phyloP scores from a whole-genome alignment of 2,329 filamentous ascomycete genomes.

The Kalaharituber pfeilii region DNA sequence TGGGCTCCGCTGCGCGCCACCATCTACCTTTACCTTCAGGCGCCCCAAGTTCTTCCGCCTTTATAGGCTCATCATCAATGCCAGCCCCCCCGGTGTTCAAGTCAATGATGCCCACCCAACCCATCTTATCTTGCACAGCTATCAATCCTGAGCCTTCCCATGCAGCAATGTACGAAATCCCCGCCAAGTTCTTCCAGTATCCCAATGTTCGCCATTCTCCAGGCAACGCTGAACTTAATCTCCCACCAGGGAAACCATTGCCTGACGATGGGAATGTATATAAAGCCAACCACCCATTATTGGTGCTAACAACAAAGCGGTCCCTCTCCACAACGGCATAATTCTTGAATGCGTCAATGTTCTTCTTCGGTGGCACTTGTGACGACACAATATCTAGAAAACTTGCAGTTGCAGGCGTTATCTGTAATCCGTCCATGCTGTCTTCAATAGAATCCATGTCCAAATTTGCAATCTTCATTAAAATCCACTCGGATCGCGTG shows the following conservation, averaged over 20 bases:
- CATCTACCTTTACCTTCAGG: slow-evolving; percentile 6
- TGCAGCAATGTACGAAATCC: slow-evolving; percentile 10
- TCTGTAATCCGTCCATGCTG: background rate
- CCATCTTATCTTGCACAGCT: slow-evolving; percentile 9
- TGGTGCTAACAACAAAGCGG: slow-evolving; percentile 42
- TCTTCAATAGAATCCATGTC: slow-evolving; percentile 2
- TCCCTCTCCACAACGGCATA: slow-evolving; percentile 40
- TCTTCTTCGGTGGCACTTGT: slow-evolving; percentile 24
- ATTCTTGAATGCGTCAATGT: slow-evolving; percentile 37
- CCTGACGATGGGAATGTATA: background rate
- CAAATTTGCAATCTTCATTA: background rate
- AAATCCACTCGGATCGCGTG: background rate
- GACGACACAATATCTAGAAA: slow-evolving; percentile 18
- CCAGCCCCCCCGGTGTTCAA: background rate
- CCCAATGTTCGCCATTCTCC: slow-evolving; percentile 7
- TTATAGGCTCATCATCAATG: background rate
- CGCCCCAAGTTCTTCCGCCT: too few relatives aligned
- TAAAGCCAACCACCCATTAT: slow-evolving; percentile 30
- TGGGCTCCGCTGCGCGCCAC: slow-evolving; percentile 8
- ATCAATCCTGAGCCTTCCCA: slow-evolving; percentile 14
- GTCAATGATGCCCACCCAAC: slow-evolving; percentile 10
- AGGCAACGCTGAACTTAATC: background rate
- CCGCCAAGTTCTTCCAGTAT: slow-evolving; percentile 3
- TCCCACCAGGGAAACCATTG: too few relatives aligned
- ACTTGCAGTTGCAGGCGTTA: background rate